Base-by-base conservation (phyloP, 2,329 filamentous ascomycete genomes). In the Neurospora crassa region DNA sequence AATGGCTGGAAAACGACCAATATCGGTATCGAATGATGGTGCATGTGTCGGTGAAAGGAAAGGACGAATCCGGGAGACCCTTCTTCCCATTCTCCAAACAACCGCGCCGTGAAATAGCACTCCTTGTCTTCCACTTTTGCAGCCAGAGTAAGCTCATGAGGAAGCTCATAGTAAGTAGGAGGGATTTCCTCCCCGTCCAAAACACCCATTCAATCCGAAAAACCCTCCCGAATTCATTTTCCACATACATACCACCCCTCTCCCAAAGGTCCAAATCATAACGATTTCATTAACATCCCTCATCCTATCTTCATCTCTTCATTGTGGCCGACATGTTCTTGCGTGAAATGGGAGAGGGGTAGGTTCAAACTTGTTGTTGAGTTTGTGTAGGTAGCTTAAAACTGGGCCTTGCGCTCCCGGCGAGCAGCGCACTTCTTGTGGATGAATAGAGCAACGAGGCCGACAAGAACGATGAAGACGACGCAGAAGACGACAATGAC, bases 401-500 rank as follows among this genome's bases (percentile, higher is more conserved):
- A 69, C 29, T 69, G 37, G 2, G 73, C 67, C 73, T 76, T 75
- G 42, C 71, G 71, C 53, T 77, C 77, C 73, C 75, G 78, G 74
- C 78, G 78, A 41, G 77, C 78, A 14, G 74, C 70, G 37, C 80
- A 24, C 77, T 75, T 78, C 76, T 79, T 80, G 77, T 73, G 68
- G 73, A 86, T 76, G 77, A 86, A 84, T 53, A 90, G 81, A 68
- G 77, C 75, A 70, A 84, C 73, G 68, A 90, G 78, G 37, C 87
- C 84, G 72, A 84, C 71, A 47, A 73, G 83, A 74, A 90, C 85
- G 72, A 88, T 76, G 76, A 86, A 86, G 78, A 89, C 82, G 75
- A 90, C 87, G 79, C 81, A 83, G 80, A 90, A 88, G 71, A 90
- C 88, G 74, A 90, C 81, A 69, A 90, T 83, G 73, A 90, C 87